Percentiles rank a stretch among this genome's conserved stretches.
Conservation (phyloP, 2,329 filamentous ascomycete species). For the Plectosphaerella cucumerina region DNA sequence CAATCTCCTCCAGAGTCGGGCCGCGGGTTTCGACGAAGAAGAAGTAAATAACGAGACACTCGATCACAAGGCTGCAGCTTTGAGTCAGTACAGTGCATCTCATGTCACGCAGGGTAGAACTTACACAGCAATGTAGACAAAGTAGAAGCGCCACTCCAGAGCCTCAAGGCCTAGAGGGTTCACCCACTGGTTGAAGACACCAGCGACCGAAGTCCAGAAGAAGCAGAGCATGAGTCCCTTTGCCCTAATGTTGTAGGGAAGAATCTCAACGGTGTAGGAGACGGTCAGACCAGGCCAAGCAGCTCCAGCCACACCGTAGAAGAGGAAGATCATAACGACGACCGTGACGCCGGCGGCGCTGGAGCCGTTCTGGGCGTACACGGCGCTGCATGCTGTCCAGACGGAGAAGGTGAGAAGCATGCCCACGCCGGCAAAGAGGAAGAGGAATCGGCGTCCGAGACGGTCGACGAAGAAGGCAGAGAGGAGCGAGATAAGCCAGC, state of each 20-base stretch:
- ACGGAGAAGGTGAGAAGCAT: constrained; percentile 26
- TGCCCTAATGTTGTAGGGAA: constrained; percentile 28
- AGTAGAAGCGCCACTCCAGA: constrained; percentile 37
- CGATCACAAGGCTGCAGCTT: constrained; percentile 20
- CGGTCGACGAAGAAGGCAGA: constrained; percentile 37
- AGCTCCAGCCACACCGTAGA: constrained; percentile 36
- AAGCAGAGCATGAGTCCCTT: constrained; percentile 24
- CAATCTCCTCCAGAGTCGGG: constrained; percentile 46
- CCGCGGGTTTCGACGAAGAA: constrained; percentile 44
- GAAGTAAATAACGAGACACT: constrained; percentile 33
- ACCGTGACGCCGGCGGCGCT: constrained; percentile 17
- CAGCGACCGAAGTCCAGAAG: constrained; percentile 12
- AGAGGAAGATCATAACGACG: constrained; percentile 35
- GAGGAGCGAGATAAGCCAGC: constrained; percentile 34
- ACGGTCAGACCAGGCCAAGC: constrained; percentile 41
- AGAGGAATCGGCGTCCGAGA: constrained; percentile 43
- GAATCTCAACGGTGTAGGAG: constrained; percentile 30
- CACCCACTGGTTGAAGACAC: constrained; percentile 32
- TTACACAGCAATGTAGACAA: constrained; percentile 32
- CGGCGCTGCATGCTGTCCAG: constrained; percentile 23
- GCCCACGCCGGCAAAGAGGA: constrained; percentile 25
- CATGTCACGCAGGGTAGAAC: background rate
- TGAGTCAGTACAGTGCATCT: background rate
- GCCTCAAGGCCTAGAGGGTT: constrained; percentile 39
- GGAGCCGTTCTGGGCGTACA: constrained; percentile 16